Evolutionary conservation across 257 asterid species (phyloP), one percentile per base, ranked within the genome.

Genomic region (Nicotiana paniculata): DNA sequence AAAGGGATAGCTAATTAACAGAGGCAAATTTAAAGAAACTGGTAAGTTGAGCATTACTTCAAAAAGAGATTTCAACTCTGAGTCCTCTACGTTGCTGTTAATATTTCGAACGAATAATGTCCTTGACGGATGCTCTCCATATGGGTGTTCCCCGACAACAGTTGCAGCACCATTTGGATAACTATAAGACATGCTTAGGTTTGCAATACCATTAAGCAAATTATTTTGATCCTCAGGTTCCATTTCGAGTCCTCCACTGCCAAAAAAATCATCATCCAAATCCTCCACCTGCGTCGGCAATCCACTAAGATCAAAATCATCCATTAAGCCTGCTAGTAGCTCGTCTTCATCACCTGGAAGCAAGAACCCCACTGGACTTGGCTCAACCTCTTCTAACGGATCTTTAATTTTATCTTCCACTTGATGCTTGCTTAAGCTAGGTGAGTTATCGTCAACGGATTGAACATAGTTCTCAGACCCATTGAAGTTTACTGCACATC

Each of bases 281-380:
- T 94, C 99, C 92, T 93, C 98, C 35, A 93, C 86, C 70, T 94
- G 98, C 85, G 98, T 92, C 21, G 99, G 99, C 85, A 96, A 89
- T 54, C 92, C 98, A 66, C 87, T 86, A 69, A 94, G 93, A 83
- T 94, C 98, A 85, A 96, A 94, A 85, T 94, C 99, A 82, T 96
- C 98, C 89, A 89, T 86, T 66, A 94, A 82, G 64, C 99, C 99
- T 74, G 98, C 98, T 59, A 96, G 89, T 80, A 96, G 93, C 85
- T 94, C 99, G n/a, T 91, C 95, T 88, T 96, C 99, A 77, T 96
- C 94, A 58, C 92, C 99, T 8, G 99, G 99, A 77, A 96, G 97
- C 87, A 92, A 90, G 85, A 76, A 86, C 72, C 92, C 91, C 15
- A 68, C 79, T 26, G 78, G 81, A 88, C 85, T 83, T 30, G 90